Base-by-base conservation (phyloP, 371 early-diverging fungal genomes). In the Mucor circinelloides region DNA sequence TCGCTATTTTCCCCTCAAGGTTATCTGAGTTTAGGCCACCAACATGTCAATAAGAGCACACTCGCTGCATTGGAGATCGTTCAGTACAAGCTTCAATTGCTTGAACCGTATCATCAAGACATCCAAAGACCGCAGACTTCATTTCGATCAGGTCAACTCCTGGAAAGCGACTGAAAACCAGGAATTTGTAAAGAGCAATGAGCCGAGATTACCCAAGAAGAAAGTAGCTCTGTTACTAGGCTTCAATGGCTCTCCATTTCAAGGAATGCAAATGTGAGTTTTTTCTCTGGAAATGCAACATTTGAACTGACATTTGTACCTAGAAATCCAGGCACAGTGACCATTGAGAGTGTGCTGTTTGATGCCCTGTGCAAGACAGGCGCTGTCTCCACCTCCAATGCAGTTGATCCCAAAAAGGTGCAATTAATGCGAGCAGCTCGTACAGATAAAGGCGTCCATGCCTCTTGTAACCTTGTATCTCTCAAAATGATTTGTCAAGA, bases 361-460 rank as follows among this genome's bases (percentile, higher is more conserved):
- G 83, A 87, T 52, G 94, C 94, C 2, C 74, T 96, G 63, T 84
- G 87, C 30, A 78, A 82, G 54, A 88, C 90, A 2, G 94, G 90
- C 4, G 92, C 90, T 0, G 85, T 96, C 27, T 94, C 95, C 1
- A 78, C 79, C 42, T 88, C 86, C 23, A 96, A 96, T 63, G 78
- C 94, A 0, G 75, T 79, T 13, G 92, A 92, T 71, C 90, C 88
- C 42, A 88, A 88, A 68, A 95, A 95, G 19, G 93, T 94, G 61
- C 68, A 81, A 48, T 85, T 95, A 73, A 82, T 82, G 85, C 82
- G 99, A 58, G 91, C 97, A 3, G 99, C 98, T 4, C 85, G 99
- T 28, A 99, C 99, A 0, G 99, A 99, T 77, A 99, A 99, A 82
- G 99, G 99, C 13, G 99, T 99, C 0, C 99, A 98, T 76, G 99